Base-by-base conservation (phyloP, 169 alveolate species). In the Theileria sp. region DNA sequence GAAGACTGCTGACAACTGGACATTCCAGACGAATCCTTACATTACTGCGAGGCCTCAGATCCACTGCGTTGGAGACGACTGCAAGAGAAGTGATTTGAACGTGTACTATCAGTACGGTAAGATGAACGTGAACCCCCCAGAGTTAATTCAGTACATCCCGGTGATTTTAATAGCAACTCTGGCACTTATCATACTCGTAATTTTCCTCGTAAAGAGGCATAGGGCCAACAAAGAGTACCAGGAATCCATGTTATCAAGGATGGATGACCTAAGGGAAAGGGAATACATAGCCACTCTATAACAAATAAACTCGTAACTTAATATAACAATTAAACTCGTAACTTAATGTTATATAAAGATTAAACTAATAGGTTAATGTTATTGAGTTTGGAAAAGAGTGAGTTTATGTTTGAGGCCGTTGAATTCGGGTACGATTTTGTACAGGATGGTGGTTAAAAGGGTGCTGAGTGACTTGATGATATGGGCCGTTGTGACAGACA, bases 341-440 rank as follows among this genome's bases (percentile, higher is more conserved):
- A n/a, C n/a, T n/a, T n/a, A n/a, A n/a, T n/a, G n/a, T n/a, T n/a
- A n/a, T n/a, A n/a, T n/a, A n/a, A n/a, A n/a, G n/a, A n/a, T n/a
- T n/a, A n/a, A n/a, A n/a, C n/a, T n/a, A n/a, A n/a, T n/a, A n/a
- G n/a, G n/a, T n/a, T n/a, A n/a, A n/a, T n/a, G n/a, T n/a, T n/a
- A n/a, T n/a, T n/a, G n/a, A n/a, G n/a, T n/a, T 49, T 73, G 86
- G 25, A 75, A 66, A 8, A 50, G 0, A 8, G 23, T 61, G 36
- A 83, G 86, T 26, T 69, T 83, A 36, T 70, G 0, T 49, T 68
- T 56, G 6, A 83, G 69, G 62, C 68, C 77, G 77, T 70, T 83
- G 60, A 83, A 74, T 54, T 70, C 80, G 9, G 89, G 89, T 36
- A 83, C 72, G 19, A 75, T 83, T 72, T 83, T 78, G 56, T 83